Conservation (phyloP, 2,329 filamentous ascomycete species). For the Pestalotiopsis sp. region DNA sequence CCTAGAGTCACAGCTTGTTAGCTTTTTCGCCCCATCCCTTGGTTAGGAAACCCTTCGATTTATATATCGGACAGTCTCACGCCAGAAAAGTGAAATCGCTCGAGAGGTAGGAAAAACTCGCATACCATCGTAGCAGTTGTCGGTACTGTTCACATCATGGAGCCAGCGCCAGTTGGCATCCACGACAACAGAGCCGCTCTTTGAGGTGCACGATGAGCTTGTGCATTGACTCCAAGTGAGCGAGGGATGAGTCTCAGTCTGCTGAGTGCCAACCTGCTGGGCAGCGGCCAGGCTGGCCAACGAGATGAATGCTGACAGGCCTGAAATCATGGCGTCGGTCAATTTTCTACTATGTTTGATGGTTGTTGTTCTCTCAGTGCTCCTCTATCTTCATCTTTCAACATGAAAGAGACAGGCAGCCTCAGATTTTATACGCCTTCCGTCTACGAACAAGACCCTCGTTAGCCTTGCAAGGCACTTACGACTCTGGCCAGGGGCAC, state of each 20-base stretch:
- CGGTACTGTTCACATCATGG: slow-evolving; percentile 37
- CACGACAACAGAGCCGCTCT: slow-evolving; percentile 48
- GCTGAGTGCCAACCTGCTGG: slow-evolving; percentile 46
- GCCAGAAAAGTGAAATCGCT: no score
- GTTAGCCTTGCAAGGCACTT: background rate
- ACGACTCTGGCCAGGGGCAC: background rate
- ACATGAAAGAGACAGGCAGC: background rate
- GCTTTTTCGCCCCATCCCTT: background rate
- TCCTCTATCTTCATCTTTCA: background rate
- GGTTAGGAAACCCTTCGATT: background rate
- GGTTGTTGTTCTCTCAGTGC: background rate
- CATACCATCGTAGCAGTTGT: slow-evolving; percentile 51
- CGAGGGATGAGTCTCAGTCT: slow-evolving; percentile 47
- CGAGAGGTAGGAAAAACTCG: no score
- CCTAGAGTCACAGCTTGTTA: background rate
- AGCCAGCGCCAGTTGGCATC: slow-evolving; percentile 59
- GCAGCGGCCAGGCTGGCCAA: slow-evolving; percentile 32
- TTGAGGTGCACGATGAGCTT: slow-evolving; percentile 43
- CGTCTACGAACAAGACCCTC: background rate
- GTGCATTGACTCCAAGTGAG: slow-evolving; percentile 52
- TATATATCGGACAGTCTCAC: no score
- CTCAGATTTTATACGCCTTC: background rate
- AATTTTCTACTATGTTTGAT: background rate
- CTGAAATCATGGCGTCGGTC: background rate
- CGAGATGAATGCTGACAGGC: background rate